Percentiles rank a stretch among this genome's conserved stretches.
These are phyloP conservation scores for Epichloe bromicola DNA, from an alignment of 2,329 filamentous ascomycete genomes.

Conservation along the genomic window DNA sequence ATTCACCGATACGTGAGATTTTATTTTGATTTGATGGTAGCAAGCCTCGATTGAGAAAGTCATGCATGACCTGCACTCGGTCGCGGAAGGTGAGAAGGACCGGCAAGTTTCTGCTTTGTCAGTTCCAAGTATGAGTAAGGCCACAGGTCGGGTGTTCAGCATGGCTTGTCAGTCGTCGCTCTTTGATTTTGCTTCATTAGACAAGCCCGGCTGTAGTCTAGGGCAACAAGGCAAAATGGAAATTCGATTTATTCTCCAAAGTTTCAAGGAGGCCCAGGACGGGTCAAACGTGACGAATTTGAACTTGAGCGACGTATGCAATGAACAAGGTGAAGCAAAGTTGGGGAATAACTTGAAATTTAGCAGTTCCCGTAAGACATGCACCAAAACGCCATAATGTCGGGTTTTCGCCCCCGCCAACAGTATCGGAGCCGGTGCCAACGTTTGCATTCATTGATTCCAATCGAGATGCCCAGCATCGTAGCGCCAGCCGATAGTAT, in stretches of 20 bases:
- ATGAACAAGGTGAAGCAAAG: not conserved
- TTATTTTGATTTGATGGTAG: slow-evolving; percentile 10
- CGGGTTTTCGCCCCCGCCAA: not conserved
- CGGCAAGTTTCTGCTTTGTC: slow-evolving; percentile 6
- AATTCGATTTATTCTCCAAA: not conserved
- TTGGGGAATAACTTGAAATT: not conserved
- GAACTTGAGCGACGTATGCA: not conserved
- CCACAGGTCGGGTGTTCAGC: slow-evolving; percentile 18
- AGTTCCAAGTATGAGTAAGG: slow-evolving; percentile 12
- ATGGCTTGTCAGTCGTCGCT: slow-evolving; percentile 23
- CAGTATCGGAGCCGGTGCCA: not conserved
- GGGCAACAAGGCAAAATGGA: slow-evolving; percentile 11
- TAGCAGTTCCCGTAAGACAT: not conserved
- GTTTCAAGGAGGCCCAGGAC: not conserved
- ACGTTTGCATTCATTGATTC: not conserved
- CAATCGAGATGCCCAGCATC: not conserved
- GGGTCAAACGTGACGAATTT: not conserved
- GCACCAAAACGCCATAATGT: not conserved
- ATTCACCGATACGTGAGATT: slow-evolving; percentile 17
- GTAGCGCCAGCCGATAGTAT: not conserved
- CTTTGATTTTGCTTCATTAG: slow-evolving; percentile 15
- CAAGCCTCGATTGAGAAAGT: not conserved
- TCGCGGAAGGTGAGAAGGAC: slow-evolving; percentile 2
- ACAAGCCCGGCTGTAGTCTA: slow-evolving; percentile 23
- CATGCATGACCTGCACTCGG: slow-evolving; percentile 3